These are phyloP conservation scores for Fonsecaea erecta DNA, from an alignment of 2,329 filamentous ascomycete genomes.

Conservation along the genomic window DNA sequence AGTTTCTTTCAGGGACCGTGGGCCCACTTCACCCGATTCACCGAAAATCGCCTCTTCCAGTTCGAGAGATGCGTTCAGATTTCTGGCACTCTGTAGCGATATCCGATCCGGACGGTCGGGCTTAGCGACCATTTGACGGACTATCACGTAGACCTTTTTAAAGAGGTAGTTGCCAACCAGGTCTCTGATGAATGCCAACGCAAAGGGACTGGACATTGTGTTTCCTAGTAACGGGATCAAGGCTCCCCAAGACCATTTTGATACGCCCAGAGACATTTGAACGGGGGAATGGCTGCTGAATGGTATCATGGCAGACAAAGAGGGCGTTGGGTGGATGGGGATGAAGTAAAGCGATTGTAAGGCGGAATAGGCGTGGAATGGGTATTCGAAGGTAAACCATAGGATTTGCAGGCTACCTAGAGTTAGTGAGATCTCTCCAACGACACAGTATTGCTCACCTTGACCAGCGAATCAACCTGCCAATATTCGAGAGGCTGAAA, in stretches of 20 bases:
- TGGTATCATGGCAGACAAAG: constrained; percentile 44
- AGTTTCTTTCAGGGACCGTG: constrained; percentile 5
- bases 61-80: neutral
- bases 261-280: constrained; percentile 42
- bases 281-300: constrained; percentile 44
- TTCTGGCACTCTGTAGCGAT: constrained; percentile 27
- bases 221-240: constrained; percentile 39
- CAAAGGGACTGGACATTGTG: constrained; percentile 44
- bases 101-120: constrained; percentile 32
- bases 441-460: constrained; percentile 17
- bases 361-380: constrained; percentile 50
- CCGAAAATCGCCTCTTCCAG: constrained; percentile 4
- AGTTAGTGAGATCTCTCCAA: constrained; percentile 31
- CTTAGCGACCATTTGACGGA: constrained; percentile 28
- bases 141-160: constrained; percentile 23
- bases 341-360: constrained; percentile 50
- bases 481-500: constrained; percentile 39
- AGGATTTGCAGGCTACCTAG: constrained; percentile 43
- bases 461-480: constrained; percentile 38
- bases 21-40: neutral
- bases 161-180: constrained; percentile 21
- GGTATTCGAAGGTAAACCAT: constrained; percentile 47
- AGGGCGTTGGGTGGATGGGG: constrained; percentile 42
- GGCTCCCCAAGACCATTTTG: constrained; percentile 39
- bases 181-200: constrained; percentile 29